A percentile compares a stretch with the other conserved stretches of the same genome.
These are phyloP conservation scores for Rhamnella rubrinervis DNA, from an alignment of 331 rosid species.

Conservation along the genomic window DNA sequence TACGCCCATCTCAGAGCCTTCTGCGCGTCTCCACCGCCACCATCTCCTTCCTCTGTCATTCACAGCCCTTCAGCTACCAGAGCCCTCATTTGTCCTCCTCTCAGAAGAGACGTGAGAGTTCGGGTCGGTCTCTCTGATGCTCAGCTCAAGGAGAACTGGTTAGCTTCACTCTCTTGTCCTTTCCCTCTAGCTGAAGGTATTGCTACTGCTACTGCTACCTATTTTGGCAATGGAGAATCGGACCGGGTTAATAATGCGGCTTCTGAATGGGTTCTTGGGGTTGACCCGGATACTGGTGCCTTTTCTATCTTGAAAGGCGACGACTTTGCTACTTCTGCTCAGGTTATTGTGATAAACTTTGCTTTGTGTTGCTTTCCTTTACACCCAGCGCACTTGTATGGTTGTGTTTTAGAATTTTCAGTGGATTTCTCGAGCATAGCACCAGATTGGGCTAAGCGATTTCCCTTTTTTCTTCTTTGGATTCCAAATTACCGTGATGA, in stretches of 20 bases:
- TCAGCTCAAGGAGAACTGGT: slow-evolving; percentile 68
- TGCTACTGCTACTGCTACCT: neutral
- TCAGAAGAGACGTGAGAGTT: neutral
- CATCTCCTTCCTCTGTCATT: slow-evolving; percentile 15
- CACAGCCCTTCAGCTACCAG: slow-evolving; percentile 14
- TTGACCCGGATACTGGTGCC: slow-evolving; percentile 92
- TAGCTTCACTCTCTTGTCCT: slow-evolving; percentile 72
- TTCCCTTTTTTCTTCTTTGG: too few species aligned
- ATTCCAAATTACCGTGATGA: too few species aligned
- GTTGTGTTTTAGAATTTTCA: neutral
- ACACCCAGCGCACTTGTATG: neutral
- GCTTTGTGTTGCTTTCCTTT: too few species aligned
- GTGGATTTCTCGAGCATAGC: too few species aligned
- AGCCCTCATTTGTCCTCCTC: neutral
- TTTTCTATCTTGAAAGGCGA: slow-evolving; percentile 58
- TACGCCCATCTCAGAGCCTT: slow-evolving; percentile 37
- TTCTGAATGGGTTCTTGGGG: slow-evolving; percentile 63
- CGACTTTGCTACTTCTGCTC: slow-evolving; percentile 47
- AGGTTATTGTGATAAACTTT: slow-evolving; percentile 41
- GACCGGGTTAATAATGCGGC: slow-evolving; percentile 16
- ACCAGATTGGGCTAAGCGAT: too few species aligned
- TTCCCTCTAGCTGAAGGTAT: slow-evolving; percentile 19
- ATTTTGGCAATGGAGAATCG: slow-evolving; percentile 4
- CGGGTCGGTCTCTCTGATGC: slow-evolving; percentile 38
- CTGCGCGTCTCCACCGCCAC: slow-evolving; percentile 20